phyloP scores from a whole-genome alignment of 352 stramenopile species.

The Phytophthora sp. region DNA sequence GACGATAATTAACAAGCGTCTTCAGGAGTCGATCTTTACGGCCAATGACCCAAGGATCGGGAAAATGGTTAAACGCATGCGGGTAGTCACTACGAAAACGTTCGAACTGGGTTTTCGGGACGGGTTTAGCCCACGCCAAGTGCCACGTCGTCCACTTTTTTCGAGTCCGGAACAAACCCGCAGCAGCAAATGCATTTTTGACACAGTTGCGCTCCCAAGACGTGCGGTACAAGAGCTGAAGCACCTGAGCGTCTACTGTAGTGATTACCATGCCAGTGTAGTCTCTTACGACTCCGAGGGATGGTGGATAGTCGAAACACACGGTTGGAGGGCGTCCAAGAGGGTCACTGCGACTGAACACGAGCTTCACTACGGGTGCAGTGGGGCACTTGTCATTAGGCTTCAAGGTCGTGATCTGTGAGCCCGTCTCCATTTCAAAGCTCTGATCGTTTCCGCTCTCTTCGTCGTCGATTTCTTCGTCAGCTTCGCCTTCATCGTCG shows the following conservation, averaged over 20 bases:
- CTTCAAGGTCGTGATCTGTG: conserved; percentile 14
- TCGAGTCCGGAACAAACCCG: conserved; percentile 68
- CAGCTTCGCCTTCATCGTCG: conserved; percentile 1
- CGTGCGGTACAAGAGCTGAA: conserved; percentile 75
- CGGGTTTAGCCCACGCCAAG: conserved; percentile 76
- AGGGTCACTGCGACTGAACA: conserved; percentile 58
- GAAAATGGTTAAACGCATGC: conserved; percentile 91
- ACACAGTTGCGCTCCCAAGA: conserved; percentile 94
- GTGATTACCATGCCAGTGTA: conserved; percentile 43
- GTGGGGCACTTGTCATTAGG: conserved; percentile 44
- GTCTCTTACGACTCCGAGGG: conserved; percentile 58
- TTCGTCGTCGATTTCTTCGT: conserved; percentile 39
- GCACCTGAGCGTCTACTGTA: conserved; percentile 46
- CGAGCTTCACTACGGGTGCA: conserved; percentile 50
- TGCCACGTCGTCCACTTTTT: conserved; percentile 67
- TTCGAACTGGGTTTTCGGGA: conserved; percentile 65
- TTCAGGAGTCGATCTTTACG: conserved; percentile 90
- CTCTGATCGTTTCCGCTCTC: conserved; percentile 43
- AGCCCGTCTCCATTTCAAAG: conserved; percentile 4
- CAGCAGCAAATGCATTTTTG: conserved; percentile 89
- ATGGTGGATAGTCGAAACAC: conserved; percentile 90
- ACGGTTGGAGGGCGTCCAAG: conserved; percentile 65
- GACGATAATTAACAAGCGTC: conserved; percentile 64
- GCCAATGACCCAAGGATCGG: conserved; percentile 90
- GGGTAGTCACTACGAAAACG: conserved; percentile 48